Conservation (phyloP, 2,329 filamentous ascomycete genomes). For the Arthrobotrys megalospora region DNA sequence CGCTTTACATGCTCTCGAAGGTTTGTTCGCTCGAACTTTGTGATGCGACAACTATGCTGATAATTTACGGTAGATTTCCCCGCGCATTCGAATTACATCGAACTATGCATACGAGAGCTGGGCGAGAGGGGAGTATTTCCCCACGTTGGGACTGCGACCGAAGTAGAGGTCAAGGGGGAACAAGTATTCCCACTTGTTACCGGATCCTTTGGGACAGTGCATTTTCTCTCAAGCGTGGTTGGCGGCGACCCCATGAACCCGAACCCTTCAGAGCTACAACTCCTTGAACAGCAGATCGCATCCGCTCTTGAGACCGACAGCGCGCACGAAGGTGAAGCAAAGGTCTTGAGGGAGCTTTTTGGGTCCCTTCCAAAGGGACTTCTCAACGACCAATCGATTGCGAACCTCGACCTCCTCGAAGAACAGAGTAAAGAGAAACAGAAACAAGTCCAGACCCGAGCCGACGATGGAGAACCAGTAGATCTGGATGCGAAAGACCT, state of each 20-base stretch:
- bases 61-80: slow-evolving; percentile 77
- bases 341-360: slow-evolving; percentile 88
- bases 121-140: slow-evolving; percentile 87
- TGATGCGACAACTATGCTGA: slow-evolving; percentile 10
- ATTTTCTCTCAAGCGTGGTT: slow-evolving; percentile 81
- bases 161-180: slow-evolving; percentile 77
- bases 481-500: slow-evolving; percentile 83
- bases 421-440: slow-evolving; percentile 78
- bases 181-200: slow-evolving; percentile 86
- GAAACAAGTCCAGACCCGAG: slow-evolving; percentile 66
- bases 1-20: slow-evolving; percentile 88
- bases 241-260: slow-evolving; percentile 87
- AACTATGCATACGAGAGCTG: slow-evolving; percentile 88
- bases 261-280: slow-evolving; percentile 89
- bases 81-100: slow-evolving; percentile 93
- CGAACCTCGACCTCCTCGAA: slow-evolving; percentile 79
- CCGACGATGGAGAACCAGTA: slow-evolving; percentile 81
- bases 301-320: slow-evolving; percentile 84
- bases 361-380: slow-evolving; percentile 82
- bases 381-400: slow-evolving; percentile 81
- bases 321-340: slow-evolving; percentile 84
- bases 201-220: slow-evolving; percentile 84
- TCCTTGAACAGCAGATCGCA: slow-evolving; percentile 88
- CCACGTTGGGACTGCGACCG: slow-evolving; percentile 83
- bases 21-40: slow-evolving; percentile 66